These are phyloP conservation scores for Cryptosporidium felis DNA, from an alignment of 169 alveolate species.

Conservation along the genomic window DNA sequence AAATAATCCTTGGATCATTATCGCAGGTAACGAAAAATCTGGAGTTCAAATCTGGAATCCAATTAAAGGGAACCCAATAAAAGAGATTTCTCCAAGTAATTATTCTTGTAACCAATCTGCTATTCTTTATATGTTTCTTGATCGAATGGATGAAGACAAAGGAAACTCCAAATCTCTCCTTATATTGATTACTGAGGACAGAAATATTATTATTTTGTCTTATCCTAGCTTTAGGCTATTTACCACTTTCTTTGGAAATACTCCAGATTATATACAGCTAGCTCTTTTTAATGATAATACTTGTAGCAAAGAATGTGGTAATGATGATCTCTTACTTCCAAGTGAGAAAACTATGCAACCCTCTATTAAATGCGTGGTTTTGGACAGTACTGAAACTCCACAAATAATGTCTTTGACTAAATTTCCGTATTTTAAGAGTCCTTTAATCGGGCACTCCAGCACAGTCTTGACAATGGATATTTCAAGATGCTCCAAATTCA, in stretches of 20 bases:
- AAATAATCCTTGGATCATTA: conserved; percentile 56
- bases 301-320: neutral
- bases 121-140: conserved; percentile 25
- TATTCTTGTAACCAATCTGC: conserved; percentile 20
- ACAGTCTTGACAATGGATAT: conserved; percentile 57
- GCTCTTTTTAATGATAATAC: neutral
- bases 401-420: conserved; percentile 26
- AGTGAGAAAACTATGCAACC: neutral
- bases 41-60: conserved; percentile 63
- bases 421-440: conserved; percentile 5
- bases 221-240: conserved; percentile 22
- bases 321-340: neutral
- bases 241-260: conserved; percentile 45
- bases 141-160: neutral
- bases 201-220: conserved; percentile 31
- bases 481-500: conserved; percentile 72
- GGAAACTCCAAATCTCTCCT: neutral
- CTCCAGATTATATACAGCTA: conserved; percentile 51
- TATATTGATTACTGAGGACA: conserved; percentile 39
- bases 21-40: conserved; percentile 52
- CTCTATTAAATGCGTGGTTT: conserved; percentile 9
- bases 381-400: conserved; percentile 65
- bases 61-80: neutral
- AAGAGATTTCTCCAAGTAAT: neutral
- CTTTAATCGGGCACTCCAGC: conserved; percentile 45